Evolutionary conservation across 2,329 filamentous ascomycete genomes (phyloP), one percentile per base, ranked within the genome.

Genomic region (Talaromyces sp.): DNA sequence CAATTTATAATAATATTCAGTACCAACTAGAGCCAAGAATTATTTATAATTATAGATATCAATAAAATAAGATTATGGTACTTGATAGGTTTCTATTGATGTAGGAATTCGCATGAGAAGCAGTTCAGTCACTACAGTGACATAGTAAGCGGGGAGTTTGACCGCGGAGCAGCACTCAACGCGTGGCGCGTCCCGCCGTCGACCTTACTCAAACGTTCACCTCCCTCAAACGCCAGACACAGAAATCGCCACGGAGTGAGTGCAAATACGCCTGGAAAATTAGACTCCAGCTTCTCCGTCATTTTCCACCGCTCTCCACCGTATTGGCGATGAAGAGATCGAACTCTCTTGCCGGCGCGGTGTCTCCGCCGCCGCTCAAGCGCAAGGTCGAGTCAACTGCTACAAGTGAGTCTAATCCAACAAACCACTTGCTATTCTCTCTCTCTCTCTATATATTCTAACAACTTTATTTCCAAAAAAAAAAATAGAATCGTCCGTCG

Each of bases 281-380:
- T 30, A 23, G 7, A 30, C 23, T n/a, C 5, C 10, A 28, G 5
- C 9, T 33, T 28, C 9, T 23, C 5, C 5, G 33, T 4, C 12
- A 42, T 36, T 9, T 40, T 27, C 54, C 27, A 23, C 23, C 23
- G 23, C 23, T 23, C 23, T 23, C 23, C 23, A 23, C 23, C 23
- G 18, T 30, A 27, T 33, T 12, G 60, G 61, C 67, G 65, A 65
- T 66, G 23, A 80, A 80, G 62, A 68, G 78, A 61, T 60, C 73
- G 18, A 71, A 68, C 18, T 59, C 68, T 72, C 47, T 66, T 59
- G 65, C 66, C 77, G 71, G 61, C 40, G 57, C 78, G 57, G 79
- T 87, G 52, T 87, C 85, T 60, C 85, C 85, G 52, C 85, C 85
- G 56, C 79, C 83, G 27, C 68, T 81, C 14, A 87, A 84, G 71